Percentiles rank a stretch among this genome's conserved stretches.
phyloP scores from a whole-genome alignment of 1,284 basidiomycete genomes.

The Fomes fomentarius region DNA sequence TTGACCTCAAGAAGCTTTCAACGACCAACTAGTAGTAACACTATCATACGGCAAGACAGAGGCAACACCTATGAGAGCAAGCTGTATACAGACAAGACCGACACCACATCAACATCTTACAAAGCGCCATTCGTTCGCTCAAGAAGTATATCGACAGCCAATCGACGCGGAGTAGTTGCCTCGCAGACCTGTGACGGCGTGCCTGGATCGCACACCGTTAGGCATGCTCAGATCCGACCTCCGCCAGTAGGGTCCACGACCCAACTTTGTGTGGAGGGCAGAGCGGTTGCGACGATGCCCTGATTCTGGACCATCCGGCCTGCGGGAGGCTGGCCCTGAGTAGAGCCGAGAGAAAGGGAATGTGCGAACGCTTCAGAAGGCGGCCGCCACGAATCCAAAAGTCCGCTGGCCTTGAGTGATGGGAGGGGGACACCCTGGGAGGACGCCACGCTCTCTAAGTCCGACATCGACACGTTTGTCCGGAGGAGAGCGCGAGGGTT shows the following conservation, averaged over 20 bases:
- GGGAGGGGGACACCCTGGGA: constrained; percentile 42
- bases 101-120: neutral
- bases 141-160: no score
- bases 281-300: neutral
- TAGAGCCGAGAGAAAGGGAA: constrained; percentile 18
- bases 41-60: neutral
- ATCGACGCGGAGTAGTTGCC: no score
- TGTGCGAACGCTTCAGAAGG: constrained; percentile 33
- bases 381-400: constrained; percentile 55
- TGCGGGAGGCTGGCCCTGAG: constrained; percentile 3
- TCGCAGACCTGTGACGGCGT: neutral
- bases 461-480: constrained; percentile 19
- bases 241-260: neutral
- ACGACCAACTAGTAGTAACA: neutral
- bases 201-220: neutral
- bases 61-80: neutral
- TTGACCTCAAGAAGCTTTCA: neutral
- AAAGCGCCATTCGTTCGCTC: neutral
- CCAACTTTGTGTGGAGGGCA: neutral
- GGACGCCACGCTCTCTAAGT: constrained; percentile 13
- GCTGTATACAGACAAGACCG: neutral
- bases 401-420: constrained; percentile 71
- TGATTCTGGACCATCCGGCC: neutral
- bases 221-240: neutral
- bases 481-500: constrained; percentile 22